A percentile compares a stretch with the other conserved stretches of the same genome.
Conservation (phyloP, 371 early-diverging fungal genomes). For the Rhizopus sp. region DNA sequence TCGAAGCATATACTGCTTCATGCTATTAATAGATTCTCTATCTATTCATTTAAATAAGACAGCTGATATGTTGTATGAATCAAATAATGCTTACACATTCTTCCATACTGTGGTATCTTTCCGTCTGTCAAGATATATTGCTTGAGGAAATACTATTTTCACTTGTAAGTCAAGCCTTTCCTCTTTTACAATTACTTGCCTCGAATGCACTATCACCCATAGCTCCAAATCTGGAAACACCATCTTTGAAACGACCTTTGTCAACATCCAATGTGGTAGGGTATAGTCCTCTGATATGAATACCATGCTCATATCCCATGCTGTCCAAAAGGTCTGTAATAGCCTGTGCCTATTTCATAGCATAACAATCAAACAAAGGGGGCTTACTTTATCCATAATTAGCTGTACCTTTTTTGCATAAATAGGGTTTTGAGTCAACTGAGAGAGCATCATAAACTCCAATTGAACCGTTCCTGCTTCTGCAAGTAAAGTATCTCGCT, state of each 20-base stretch:
- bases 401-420: constrained; percentile 58
- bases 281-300: constrained; percentile 61
- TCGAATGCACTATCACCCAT: constrained; percentile 61
- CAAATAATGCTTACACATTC: constrained; percentile 51
- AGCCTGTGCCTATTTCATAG: constrained; percentile 40
- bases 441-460: constrained; percentile 81
- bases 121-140: constrained; percentile 64
- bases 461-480: constrained; percentile 87
- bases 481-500: constrained; percentile 54
- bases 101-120: constrained; percentile 47
- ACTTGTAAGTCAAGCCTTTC: not conserved
- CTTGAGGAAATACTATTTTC: constrained; percentile 70
- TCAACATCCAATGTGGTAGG: constrained; percentile 40
- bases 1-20: constrained; percentile 54
- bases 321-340: constrained; percentile 51
- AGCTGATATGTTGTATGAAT: not conserved
- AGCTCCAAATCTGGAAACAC: constrained; percentile 48
- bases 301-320: constrained; percentile 39
- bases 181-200: constrained; percentile 25
- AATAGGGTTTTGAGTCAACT: constrained; percentile 66
- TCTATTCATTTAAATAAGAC: constrained; percentile 30
- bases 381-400: not conserved
- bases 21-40: constrained; percentile 42
- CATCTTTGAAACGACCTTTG: constrained; percentile 43
- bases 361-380: not conserved